Conservation (phyloP, 2,329 filamentous ascomycete genomes). For the Neonectria coccinea region DNA sequence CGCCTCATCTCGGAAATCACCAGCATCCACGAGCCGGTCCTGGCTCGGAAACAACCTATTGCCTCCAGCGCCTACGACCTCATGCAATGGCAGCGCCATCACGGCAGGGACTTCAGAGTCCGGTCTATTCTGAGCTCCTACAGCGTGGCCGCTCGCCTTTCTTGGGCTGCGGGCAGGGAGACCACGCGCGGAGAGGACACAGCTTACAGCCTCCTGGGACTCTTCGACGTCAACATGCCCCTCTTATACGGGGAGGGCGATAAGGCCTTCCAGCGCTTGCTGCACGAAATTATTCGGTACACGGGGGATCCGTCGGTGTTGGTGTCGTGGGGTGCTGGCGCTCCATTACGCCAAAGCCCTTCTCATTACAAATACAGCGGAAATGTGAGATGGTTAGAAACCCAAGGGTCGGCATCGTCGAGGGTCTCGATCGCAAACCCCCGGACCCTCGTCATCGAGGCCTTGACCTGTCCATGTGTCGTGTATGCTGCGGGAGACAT, state of each 20-base stretch:
- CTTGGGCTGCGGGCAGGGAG: conserved; percentile 43
- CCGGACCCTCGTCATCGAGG: conserved; percentile 14
- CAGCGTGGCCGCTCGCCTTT: conserved; percentile 37
- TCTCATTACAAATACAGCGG: conserved; percentile 26
- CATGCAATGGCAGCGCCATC: conserved; percentile 23
- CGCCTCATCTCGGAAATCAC: conserved; percentile 39
- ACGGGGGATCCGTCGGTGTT: conserved; percentile 26
- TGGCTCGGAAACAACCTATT: conserved; percentile 24
- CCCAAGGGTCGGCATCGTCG: conserved; percentile 23
- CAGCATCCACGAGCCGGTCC: conserved; percentile 33
- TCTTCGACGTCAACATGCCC: conserved; percentile 48
- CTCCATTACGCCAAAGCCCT: conserved; percentile 21
- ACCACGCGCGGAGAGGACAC: conserved; percentile 45
- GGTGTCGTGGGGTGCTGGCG: conserved; percentile 24
- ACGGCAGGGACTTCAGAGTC: conserved; percentile 19
- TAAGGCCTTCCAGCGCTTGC: conserved; percentile 39
- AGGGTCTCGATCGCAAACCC: conserved; percentile 24
- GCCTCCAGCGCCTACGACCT: conserved; percentile 12
- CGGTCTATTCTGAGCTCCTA: conserved; percentile 29
- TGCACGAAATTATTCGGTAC: conserved; percentile 40
- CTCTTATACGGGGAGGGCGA: conserved; percentile 46
- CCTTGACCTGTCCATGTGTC: conserved; percentile 22
- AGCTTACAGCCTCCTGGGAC: conserved; percentile 47
- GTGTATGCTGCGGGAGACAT: conserved; percentile 24
- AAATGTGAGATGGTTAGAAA: conserved; percentile 23